Evolutionary conservation across 2,329 filamentous ascomycete genomes (phyloP).

Genomic region (Aspergillus sp.): DNA sequence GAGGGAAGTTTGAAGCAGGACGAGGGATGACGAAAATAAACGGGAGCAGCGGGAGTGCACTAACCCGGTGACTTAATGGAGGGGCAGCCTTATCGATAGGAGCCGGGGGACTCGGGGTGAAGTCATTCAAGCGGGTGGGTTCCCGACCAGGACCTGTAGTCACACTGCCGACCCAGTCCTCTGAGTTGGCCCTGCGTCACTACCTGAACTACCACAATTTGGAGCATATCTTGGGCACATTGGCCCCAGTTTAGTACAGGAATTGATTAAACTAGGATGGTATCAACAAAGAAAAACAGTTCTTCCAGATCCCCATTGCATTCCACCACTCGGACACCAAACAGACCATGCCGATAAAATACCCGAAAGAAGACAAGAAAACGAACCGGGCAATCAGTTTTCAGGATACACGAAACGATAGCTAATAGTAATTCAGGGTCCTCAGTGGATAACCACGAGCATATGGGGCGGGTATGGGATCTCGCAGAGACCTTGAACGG

Average conservation of each 20-base stretch:
- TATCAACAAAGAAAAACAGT: neutral
- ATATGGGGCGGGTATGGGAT: conserved; percentile 15
- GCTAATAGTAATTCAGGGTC: conserved; percentile 4
- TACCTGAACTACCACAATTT: neutral
- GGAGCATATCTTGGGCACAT: neutral
- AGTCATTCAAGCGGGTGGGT: neutral
- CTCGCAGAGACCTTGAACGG: conserved; percentile 18
- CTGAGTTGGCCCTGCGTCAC: conserved; percentile 11
- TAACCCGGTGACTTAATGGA: conserved; percentile 8
- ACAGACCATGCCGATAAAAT: neutral
- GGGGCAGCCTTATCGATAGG: conserved; percentile 26
- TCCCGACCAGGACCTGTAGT: neutral
- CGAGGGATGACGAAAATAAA: conserved; percentile 17
- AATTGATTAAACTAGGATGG: neutral
- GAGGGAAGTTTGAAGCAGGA: conserved; percentile 4
- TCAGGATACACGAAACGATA: neutral
- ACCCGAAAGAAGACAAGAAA: neutral
- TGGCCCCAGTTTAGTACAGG: neutral
- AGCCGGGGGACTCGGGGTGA: neutral
- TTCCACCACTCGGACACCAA: neutral
- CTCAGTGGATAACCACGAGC: conserved; percentile 15
- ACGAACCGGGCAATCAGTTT: neutral
- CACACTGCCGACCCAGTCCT: neutral
- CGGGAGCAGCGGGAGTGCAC: conserved; percentile 6
- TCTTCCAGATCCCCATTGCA: neutral